Evolutionary conservation across 805 yeast species (phyloP).

Genomic region (Pichia thaimueangensis): DNA sequence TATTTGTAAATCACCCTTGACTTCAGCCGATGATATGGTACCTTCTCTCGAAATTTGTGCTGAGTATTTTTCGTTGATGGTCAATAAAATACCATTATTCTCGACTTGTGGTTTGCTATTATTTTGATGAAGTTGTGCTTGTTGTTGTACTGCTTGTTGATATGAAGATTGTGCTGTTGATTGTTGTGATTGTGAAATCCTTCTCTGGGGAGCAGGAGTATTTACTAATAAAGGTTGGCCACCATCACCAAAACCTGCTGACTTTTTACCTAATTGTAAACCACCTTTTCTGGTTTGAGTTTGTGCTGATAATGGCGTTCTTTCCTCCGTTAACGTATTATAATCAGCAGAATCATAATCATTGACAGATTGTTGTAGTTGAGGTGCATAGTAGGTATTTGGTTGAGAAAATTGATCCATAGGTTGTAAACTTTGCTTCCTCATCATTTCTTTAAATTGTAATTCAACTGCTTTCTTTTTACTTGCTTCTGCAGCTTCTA

Average conservation of each 20-base stretch:
- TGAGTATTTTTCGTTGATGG: conserved; percentile 68
- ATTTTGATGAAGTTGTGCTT: conserved; percentile 10
- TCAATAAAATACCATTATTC: conserved; percentile 75
- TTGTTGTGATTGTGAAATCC: conserved; percentile 10
- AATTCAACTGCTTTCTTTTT: conserved; percentile 90
- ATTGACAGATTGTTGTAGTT: background rate
- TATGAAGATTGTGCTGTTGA: conserved; percentile 22
- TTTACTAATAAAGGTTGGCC: conserved; percentile 27
- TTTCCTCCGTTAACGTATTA: conserved; percentile 10
- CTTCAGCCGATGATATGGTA: conserved; percentile 57
- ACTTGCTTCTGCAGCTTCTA: conserved; percentile 95
- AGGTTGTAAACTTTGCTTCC: conserved; percentile 31
- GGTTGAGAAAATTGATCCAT: conserved; percentile 8
- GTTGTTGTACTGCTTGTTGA: conserved; percentile 21
- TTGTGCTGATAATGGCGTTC: conserved; percentile 11
- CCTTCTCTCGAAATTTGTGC: conserved; percentile 86
- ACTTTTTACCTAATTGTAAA: conserved; percentile 65
- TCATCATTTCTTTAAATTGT: conserved; percentile 70
- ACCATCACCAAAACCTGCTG: conserved; percentile 20
- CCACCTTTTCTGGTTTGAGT: conserved; percentile 57
- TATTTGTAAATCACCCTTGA: conserved; percentile 86
- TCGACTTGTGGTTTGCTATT: conserved; percentile 28
- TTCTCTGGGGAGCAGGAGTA: conserved; percentile 21
- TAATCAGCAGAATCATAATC: conserved; percentile 9
- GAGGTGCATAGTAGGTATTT: conserved; percentile 16